A percentile compares a stretch with the other conserved stretches of the same genome.
These are phyloP conservation scores for Hanseniaspora guilliermondii DNA, from an alignment of 805 yeast species.

Conservation along the genomic window DNA sequence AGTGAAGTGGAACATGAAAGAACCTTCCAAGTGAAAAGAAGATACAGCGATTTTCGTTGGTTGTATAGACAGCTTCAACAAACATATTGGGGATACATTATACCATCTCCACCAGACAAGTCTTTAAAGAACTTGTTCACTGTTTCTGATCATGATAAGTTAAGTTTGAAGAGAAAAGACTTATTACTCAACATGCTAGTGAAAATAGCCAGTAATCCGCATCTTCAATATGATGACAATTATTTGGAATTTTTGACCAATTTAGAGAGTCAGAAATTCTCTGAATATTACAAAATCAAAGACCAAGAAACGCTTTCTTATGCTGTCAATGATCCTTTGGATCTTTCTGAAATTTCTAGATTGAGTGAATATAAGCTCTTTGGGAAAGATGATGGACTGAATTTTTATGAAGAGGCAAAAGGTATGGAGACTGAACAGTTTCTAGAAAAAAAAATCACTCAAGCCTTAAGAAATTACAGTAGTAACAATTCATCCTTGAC, in stretches of 20 bases:
- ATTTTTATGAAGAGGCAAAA: conserved; percentile 9
- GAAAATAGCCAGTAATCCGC: conserved; percentile 48
- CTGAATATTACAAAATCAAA: conserved; percentile 54
- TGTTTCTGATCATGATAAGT: conserved; percentile 60
- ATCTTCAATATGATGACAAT: conserved; percentile 59
- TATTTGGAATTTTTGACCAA: conserved; percentile 59
- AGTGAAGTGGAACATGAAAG: conserved; percentile 8
- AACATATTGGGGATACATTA: conserved; percentile 78
- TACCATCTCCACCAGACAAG: conserved; percentile 94
- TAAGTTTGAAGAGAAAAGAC: conserved; percentile 5
- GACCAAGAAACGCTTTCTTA: conserved; percentile 48
- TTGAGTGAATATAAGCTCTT: conserved; percentile 25
- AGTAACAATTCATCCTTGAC: conserved; percentile 15
- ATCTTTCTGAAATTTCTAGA: conserved; percentile 27
- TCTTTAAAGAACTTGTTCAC: conserved; percentile 87
- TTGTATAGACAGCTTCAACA: conserved; percentile 74
- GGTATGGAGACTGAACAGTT: conserved; percentile 12
- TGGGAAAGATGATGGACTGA: conserved; percentile 26
- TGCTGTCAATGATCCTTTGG: conserved; percentile 34
- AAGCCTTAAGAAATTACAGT: neutral
- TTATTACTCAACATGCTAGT: conserved; percentile 47
- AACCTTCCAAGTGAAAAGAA: conserved; percentile 47
- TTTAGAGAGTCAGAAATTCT: conserved; percentile 45
- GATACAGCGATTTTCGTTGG: conserved; percentile 92
- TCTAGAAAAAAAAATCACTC: conserved; percentile 6